Percentiles rank a stretch among this genome's conserved stretches.
phyloP scores from a whole-genome alignment of 2,329 filamentous ascomycete genomes.

The Orbilia blumenaviensis region DNA sequence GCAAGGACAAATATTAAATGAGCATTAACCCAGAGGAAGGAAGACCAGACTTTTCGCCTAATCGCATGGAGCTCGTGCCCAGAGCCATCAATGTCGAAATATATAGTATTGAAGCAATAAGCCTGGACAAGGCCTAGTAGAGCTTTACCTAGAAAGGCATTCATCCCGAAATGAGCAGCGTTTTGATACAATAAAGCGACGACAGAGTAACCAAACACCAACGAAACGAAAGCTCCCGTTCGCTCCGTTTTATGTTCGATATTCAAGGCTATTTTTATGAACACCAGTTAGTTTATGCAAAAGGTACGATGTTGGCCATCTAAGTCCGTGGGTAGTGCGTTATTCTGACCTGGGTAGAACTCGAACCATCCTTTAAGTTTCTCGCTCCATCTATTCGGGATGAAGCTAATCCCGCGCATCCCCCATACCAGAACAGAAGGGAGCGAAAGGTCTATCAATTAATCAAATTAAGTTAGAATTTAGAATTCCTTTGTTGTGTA shows the following conservation, averaged over 20 bases:
- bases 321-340: slow-evolving; percentile 21
- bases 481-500: not conserved
- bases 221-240: slow-evolving; percentile 71
- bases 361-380: slow-evolving; percentile 23
- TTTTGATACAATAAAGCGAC: slow-evolving; percentile 71
- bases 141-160: slow-evolving; percentile 71
- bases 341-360: slow-evolving; percentile 60
- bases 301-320: slow-evolving; percentile 55
- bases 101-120: slow-evolving; percentile 71
- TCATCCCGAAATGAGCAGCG: slow-evolving; percentile 65
- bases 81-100: slow-evolving; percentile 70
- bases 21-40: slow-evolving; percentile 67
- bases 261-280: slow-evolving; percentile 64
- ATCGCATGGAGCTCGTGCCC: slow-evolving; percentile 71
- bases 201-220: slow-evolving; percentile 73
- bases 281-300: slow-evolving; percentile 25
- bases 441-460: slow-evolving; percentile 61
- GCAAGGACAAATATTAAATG: slow-evolving; percentile 73
- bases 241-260: slow-evolving; percentile 74
- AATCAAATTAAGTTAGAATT: not conserved
- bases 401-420: slow-evolving; percentile 55
- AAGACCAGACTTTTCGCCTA: slow-evolving; percentile 64
- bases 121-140: slow-evolving; percentile 69
- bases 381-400: slow-evolving; percentile 34
- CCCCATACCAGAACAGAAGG: slow-evolving; percentile 56